Conservation (phyloP, 805 yeast species). For the Lachancea lanzarotensis region DNA sequence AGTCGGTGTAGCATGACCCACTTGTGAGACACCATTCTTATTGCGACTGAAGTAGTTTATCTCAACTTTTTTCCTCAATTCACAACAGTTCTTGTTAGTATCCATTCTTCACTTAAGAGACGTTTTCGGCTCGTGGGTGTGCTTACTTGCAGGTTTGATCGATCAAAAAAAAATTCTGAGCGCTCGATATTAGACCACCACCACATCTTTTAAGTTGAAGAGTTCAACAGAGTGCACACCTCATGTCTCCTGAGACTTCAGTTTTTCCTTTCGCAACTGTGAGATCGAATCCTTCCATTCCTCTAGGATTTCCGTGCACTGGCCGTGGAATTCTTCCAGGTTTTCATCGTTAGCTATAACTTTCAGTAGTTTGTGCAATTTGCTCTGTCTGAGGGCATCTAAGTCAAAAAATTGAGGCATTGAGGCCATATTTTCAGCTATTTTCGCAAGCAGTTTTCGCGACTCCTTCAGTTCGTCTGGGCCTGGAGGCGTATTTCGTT, state of each 20-base stretch:
- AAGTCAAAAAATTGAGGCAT: conserved; percentile 29
- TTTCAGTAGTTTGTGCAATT: conserved; percentile 29
- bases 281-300: conserved; percentile 22
- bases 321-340: conserved; percentile 26
- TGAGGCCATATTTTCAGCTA: conserved; percentile 20
- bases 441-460: conserved; percentile 24
- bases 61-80: no score
- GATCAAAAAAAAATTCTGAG: no score
- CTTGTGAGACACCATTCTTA: no score
- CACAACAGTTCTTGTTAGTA: no score
- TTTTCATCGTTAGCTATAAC: conserved; percentile 24
- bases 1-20: no score
- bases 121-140: no score
- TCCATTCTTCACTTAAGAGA: no score
- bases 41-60: no score
- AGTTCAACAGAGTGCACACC: neutral
- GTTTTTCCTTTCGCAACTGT: conserved; percentile 24
- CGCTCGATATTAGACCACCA: no score
- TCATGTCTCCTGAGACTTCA: conserved; percentile 6
- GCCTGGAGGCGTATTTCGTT: conserved; percentile 27
- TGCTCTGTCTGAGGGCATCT: conserved; percentile 24
- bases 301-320: conserved; percentile 22
- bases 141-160: no score
- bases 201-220: no score
- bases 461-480: conserved; percentile 22